These are phyloP conservation scores for Paecilomyces dactylethromorphus DNA, from an alignment of 2,329 filamentous ascomycete species.

Conservation along the genomic window DNA sequence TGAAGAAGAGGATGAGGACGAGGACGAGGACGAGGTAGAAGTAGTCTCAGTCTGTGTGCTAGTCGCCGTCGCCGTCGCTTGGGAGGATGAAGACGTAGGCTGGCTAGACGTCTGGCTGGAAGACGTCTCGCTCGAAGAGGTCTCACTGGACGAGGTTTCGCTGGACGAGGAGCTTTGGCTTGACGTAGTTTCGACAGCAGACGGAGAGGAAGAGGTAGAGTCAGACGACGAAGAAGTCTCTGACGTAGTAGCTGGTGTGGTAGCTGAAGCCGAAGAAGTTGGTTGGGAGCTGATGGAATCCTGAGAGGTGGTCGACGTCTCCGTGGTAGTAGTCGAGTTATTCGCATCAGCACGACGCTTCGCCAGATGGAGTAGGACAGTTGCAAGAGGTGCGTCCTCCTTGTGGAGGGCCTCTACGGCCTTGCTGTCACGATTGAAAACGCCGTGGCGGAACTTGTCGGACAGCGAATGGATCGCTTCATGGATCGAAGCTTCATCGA, in stretches of 20 bases:
- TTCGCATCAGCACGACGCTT: slow-evolving; percentile 43
- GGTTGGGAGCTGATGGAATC: slow-evolving; percentile 5
- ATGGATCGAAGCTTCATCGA: slow-evolving; percentile 58
- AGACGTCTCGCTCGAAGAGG: neutral
- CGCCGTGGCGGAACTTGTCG: slow-evolving; percentile 60
- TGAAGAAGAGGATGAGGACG: neutral
- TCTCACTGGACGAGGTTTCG: neutral
- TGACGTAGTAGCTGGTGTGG: slow-evolving; percentile 2
- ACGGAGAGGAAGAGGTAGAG: slow-evolving; percentile 12
- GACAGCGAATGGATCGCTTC: slow-evolving; percentile 59
- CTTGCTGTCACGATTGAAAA: slow-evolving; percentile 58
- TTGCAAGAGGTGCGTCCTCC: slow-evolving; percentile 56
- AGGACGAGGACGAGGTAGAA: neutral
- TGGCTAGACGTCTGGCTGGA: neutral
- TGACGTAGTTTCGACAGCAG: neutral
- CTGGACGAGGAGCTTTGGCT: neutral
- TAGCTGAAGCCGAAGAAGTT: neutral
- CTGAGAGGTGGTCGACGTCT: slow-evolving; percentile 4
- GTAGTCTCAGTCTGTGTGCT: slow-evolving; percentile 5
- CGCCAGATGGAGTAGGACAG: slow-evolving; percentile 57
- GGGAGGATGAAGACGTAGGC: slow-evolving; percentile 11
- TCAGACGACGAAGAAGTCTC: slow-evolving; percentile 7
- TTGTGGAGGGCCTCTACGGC: slow-evolving; percentile 59
- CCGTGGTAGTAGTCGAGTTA: slow-evolving; percentile 12
- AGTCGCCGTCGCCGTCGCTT: slow-evolving; percentile 12